phyloP scores from a whole-genome alignment of 257 asterid species.

The Gentiana dahurica region DNA sequence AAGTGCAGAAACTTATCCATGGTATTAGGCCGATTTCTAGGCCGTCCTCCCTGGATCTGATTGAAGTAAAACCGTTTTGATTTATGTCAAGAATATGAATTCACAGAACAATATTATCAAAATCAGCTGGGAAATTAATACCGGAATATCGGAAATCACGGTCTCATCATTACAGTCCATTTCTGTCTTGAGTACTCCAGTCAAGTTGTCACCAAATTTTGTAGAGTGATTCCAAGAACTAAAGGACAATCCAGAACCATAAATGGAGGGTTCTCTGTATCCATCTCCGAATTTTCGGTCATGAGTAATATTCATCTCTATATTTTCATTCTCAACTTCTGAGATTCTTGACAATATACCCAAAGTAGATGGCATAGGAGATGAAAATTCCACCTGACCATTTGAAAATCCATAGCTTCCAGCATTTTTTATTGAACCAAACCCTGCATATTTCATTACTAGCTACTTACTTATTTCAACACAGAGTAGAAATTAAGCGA shows the following conservation, averaged over 20 bases:
- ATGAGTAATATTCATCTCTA: conserved; percentile 10
- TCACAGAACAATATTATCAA: too few relatives aligned
- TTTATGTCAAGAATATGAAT: background rate
- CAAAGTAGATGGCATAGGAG: conserved; percentile 31
- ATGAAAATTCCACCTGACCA: conserved; percentile 20
- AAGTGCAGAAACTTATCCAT: conserved; percentile 65
- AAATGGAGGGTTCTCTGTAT: conserved; percentile 23
- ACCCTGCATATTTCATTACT: conserved; percentile 34
- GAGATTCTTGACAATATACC: conserved; percentile 47
- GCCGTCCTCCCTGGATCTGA: conserved; percentile 30
- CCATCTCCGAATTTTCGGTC: conserved; percentile 21
- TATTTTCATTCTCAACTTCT: conserved; percentile 39
- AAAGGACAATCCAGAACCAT: conserved; percentile 32
- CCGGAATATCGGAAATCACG: conserved; percentile 28
- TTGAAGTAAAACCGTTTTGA: background rate
- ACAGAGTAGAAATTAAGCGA: background rate
- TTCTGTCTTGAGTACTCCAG: conserved; percentile 46
- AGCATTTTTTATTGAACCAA: conserved; percentile 20
- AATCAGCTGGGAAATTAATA: conserved; percentile 3
- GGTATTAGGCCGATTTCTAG: conserved; percentile 31
- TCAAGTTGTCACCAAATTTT: conserved; percentile 32
- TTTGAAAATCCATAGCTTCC: conserved; percentile 28
- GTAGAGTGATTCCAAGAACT: conserved; percentile 51
- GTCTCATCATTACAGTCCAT: conserved; percentile 28
- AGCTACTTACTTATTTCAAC: background rate